A percentile compares a stretch with the other conserved stretches of the same genome.
These are phyloP conservation scores for Cydonia oblonga DNA, from an alignment of 331 rosid species.

Conservation along the genomic window DNA sequence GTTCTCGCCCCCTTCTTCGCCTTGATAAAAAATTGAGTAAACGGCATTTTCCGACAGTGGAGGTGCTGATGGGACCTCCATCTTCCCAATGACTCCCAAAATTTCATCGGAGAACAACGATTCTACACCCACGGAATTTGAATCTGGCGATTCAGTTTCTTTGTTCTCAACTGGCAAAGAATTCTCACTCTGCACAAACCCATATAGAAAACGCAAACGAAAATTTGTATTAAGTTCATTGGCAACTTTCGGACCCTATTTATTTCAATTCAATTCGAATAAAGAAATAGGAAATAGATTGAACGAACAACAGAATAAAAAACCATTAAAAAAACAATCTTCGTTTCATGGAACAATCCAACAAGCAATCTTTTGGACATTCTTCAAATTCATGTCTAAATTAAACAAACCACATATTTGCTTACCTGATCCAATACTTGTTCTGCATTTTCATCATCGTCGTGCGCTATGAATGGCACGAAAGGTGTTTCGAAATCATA, in stretches of 20 bases:
- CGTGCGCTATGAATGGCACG: background rate
- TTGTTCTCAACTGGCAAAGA: constrained; percentile 20
- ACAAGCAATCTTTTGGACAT: background rate
- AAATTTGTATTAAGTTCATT: background rate
- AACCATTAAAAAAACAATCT: background rate
- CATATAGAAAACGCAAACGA: background rate
- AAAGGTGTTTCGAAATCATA: constrained; percentile 40
- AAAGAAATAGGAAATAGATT: background rate
- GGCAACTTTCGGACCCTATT: background rate
- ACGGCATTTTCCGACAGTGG: constrained; percentile 16
- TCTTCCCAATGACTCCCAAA: constrained; percentile 15
- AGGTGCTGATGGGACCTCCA: constrained; percentile 32
- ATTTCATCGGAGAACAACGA: constrained; percentile 24
- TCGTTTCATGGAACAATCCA: background rate
- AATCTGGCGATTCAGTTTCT: constrained; percentile 29
- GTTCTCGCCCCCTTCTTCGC: constrained; percentile 11
- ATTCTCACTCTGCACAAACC: constrained; percentile 27
- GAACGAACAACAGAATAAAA: background rate
- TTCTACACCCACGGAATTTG: constrained; percentile 16
- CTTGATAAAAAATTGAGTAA: constrained; percentile 11
- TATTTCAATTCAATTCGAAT: background rate
- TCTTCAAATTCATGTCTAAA: background rate
- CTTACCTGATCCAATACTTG: constrained; percentile 29
- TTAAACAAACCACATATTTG: background rate
- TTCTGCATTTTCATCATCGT: background rate